Evolutionary conservation across 306 rosid genomes (phyloP), one percentile per base, ranked within the genome.

Genomic region (Arachis stenosperma): DNA sequence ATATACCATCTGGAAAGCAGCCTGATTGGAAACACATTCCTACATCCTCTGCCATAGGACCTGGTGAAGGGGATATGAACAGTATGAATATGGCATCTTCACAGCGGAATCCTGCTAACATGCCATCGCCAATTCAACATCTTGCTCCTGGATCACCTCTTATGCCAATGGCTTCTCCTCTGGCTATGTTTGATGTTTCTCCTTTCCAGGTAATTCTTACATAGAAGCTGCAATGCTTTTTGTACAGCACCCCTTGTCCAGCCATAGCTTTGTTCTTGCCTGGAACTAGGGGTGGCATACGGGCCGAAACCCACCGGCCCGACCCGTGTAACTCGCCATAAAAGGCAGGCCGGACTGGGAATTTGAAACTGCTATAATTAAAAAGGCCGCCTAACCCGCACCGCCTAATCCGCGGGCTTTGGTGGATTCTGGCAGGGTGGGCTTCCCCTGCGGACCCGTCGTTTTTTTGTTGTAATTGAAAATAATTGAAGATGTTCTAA

Each of bases 121-220:
- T 90, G 65, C 89, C 96, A 36, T 63, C 97, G 75, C 84, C 90
- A 2, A 82, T 89, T 55, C 96, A 91, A 82, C 98, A 89, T 88
- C 89, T 94, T 78, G 95, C 97, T 59, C 96, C 98, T 63, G 98
- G 98, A 43, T 89, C 98, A n/a, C 96, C 97, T 8, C 92, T 94
- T 68, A 65, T 89, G 82, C 98, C 97, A 3, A 86, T 94, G 94
- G 86, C 90, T 56, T 85, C 98, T 76, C 98, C 97, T 12, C 50
- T 91, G 76, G 92, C 98, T 48, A 88, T 91, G 96, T 94, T 85
- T 81, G 96, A 94, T 70, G 94, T 94, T 78, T 89, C 98, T 72
- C 89, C 98, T 53, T 94, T 89, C 83, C 97, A 94, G 98, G 98
- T 94, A 85, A 51, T 53, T 22, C 14, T 3, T 22, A 5, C 15